Conservation (phyloP, 129 eudicot species). For the Dittrichia graveolens region DNA sequence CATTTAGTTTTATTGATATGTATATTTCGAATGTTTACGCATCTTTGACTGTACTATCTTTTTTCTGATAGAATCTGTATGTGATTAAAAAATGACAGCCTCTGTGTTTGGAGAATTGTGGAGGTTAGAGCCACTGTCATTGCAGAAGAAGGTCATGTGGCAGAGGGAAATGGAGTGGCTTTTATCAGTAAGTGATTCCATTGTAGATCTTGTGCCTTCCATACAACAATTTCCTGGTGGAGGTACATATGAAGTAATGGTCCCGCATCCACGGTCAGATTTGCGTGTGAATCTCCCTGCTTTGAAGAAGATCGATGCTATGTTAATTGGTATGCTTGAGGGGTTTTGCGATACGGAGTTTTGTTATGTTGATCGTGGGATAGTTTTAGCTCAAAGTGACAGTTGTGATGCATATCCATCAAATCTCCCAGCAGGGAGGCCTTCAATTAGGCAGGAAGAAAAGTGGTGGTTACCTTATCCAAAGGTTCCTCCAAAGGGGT, state of each 20-base stretch:
- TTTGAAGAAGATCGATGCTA: constrained; percentile 84
- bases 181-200: constrained; percentile 76
- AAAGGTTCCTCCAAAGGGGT: constrained; percentile 78
- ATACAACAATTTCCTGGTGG: constrained; percentile 78
- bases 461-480: constrained; percentile 99
- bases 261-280: constrained; percentile 80
- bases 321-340: constrained; percentile 78
- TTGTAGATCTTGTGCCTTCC: constrained; percentile 88
- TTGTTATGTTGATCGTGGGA: constrained; percentile 81
- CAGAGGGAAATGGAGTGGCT: constrained; percentile 94
- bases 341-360: constrained; percentile 73
- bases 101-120: constrained; percentile 91
- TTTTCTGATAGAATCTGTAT: constrained; percentile 8
- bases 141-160: constrained; percentile 89
- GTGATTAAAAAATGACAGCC: constrained; percentile 43
- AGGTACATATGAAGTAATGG: constrained; percentile 90
- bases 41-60: not conserved
- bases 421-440: constrained; percentile 51
- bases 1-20: too few species aligned
- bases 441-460: constrained; percentile 91
- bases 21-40: not conserved
- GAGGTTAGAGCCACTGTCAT: constrained; percentile 94
- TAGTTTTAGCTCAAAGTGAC: constrained; percentile 52
- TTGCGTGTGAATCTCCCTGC: constrained; percentile 82
- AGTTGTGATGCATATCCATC: constrained; percentile 50